Base-by-base conservation (phyloP, 768 basidiomycete genomes). In the Psilocybe tampanensis region DNA sequence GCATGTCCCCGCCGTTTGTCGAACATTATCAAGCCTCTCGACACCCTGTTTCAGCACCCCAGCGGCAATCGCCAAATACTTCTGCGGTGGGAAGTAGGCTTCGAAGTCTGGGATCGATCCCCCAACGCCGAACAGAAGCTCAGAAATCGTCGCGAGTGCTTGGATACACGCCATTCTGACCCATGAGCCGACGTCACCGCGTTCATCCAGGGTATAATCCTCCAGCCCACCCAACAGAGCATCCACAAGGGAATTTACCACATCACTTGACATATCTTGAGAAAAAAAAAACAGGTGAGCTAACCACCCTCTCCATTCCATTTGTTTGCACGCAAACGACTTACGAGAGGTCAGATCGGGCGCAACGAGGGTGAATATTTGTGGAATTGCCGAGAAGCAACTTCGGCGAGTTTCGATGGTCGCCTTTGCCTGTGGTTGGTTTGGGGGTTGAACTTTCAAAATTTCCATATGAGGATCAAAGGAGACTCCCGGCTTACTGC, bases 111-210 rank as follows among this genome's bases (percentile, higher is more conserved):
- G 65, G 26, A 83, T 64, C n/a, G 60, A 64, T 51, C 55, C 64
- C 22, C 83, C 77, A 44, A 75, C 66, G 12, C 70, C 64, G 61
- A 89, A 77, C 3, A 92, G 64, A 22, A 81, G 74, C 63, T 79
- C 74, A 43, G 82, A 74, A 56, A 86, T 72, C 8, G 76, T 72
- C 17, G 84, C 77, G 54, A 95, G 72, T 9, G 89, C 88, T 44
- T 77, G 78, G 49, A 95, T 80, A 64, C 88, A 91, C 2, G 86
- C 85, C 7, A 90, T 81, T 60, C 96, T 90, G 50, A 95, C 82
- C 94, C 95, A 97, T 2, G 96, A 98, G 41, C 96, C 96, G 34
- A 99, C 90, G 68, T 99, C 97, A 3, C 96, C 96, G 61, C 96
- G 86, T 68, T 97, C 92, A 68, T 99, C 96, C 47, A 84, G 86